A percentile compares a stretch with the other conserved stretches of the same genome.
phyloP scores from a whole-genome alignment of 768 basidiomycete genomes.

The Russula foetens region DNA sequence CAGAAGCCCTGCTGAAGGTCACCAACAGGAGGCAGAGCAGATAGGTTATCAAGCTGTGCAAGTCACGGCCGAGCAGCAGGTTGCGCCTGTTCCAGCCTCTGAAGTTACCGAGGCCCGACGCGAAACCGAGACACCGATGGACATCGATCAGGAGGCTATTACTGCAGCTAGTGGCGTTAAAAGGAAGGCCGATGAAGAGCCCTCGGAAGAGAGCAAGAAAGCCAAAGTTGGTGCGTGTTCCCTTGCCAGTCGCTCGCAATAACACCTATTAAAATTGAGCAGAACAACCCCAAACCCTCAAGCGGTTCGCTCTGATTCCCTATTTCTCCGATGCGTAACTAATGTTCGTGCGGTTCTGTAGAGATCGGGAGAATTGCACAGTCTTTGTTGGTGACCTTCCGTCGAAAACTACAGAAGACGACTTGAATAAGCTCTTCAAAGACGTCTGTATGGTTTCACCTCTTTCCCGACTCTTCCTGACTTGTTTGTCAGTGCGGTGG shows the following conservation, averaged over 20 bases:
- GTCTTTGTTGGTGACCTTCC: conserved; percentile 79
- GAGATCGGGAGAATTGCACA: conserved; percentile 93
- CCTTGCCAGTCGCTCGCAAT: background rate
- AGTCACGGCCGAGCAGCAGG: conserved; percentile 35
- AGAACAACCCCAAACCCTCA: conserved; percentile 40
- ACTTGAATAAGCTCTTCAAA: conserved; percentile 69
- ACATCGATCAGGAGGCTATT: conserved; percentile 31
- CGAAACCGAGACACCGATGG: conserved; percentile 31
- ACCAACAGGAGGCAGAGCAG: conserved; percentile 53
- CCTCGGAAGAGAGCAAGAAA: conserved; percentile 46
- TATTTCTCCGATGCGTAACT: background rate
- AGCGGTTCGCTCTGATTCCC: conserved; percentile 39
- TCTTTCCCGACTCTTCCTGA: conserved; percentile 15
- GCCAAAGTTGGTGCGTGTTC: conserved; percentile 45
- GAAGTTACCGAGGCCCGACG: conserved; percentile 6
- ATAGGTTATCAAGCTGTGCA: conserved; percentile 45
- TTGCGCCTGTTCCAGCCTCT: conserved; percentile 28
- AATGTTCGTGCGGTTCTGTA: conserved; percentile 25
- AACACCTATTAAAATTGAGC: conserved; percentile 24
- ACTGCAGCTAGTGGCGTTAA: conserved; percentile 43
- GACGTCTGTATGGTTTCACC: conserved; percentile 47
- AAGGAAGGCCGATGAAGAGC: conserved; percentile 52
- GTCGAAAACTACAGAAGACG: conserved; percentile 46
- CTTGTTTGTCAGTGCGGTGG: conserved; percentile 60
- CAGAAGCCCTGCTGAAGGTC: background rate